These are phyloP conservation scores for Conoideocrella luteorostrata DNA, from an alignment of 2,329 filamentous ascomycete genomes.

Conservation along the genomic window DNA sequence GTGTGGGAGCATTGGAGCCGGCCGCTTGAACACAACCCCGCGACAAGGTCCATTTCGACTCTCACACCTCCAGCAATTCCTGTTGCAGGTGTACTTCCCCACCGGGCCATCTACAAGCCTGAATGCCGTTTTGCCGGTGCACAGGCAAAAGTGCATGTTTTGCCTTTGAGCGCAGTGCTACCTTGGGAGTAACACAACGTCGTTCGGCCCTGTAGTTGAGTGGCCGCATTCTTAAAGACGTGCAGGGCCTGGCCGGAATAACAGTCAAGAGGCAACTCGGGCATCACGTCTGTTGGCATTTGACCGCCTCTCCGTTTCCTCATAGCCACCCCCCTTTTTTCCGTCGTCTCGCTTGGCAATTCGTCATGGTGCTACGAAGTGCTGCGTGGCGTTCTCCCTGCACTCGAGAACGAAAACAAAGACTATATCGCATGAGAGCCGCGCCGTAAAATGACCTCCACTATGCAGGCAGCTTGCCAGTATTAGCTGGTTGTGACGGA, in stretches of 20 bases:
- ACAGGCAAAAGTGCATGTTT: neutral
- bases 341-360: neutral
- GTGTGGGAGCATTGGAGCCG: neutral
- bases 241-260: slow-evolving; percentile 5
- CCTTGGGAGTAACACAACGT: no score
- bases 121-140: slow-evolving; percentile 2
- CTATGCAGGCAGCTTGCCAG: no score
- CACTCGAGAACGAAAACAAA: no score
- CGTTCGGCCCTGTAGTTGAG: no score
- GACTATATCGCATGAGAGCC: no score
- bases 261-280: neutral
- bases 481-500: neutral
- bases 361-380: neutral
- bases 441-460: no score
- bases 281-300: neutral
- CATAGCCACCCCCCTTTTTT: no score
- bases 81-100: neutral
- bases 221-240: neutral
- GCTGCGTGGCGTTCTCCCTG: no score
- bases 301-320: neutral
- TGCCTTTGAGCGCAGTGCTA: neutral
- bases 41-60: neutral
- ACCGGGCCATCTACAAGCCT: neutral
- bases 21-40: neutral
- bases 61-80: neutral